Conservation (phyloP, 164 flowering plant species). For the Tetracentron sinense region DNA sequence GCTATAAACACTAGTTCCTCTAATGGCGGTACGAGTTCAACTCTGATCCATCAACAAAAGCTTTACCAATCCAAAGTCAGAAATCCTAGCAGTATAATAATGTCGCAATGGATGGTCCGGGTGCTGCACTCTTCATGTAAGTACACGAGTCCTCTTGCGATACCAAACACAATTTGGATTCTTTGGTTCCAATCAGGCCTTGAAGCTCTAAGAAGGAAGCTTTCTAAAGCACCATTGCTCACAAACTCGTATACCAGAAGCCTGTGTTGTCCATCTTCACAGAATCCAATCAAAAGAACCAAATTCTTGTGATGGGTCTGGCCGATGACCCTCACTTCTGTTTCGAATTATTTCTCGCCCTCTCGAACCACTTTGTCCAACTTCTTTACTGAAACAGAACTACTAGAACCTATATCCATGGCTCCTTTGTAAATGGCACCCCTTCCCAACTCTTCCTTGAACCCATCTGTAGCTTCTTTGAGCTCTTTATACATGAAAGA, state of each 20-base stretch:
- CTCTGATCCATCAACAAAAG: constrained; percentile 20
- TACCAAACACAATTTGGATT: constrained; percentile 26
- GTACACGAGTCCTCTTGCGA: constrained; percentile 35
- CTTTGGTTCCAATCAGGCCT: constrained; percentile 30
- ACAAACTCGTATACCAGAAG: constrained; percentile 42
- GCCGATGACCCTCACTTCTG: constrained; percentile 34
- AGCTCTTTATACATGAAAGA: constrained; percentile 28
- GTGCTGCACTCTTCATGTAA: constrained; percentile 41
- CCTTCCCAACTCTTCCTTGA: constrained; percentile 33
- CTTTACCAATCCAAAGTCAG: constrained; percentile 31
- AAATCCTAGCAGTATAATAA: constrained; percentile 16
- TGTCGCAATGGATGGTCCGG: constrained; percentile 32
- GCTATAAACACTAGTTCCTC: constrained; percentile 24
- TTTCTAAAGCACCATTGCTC: constrained; percentile 34
- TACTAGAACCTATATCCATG: background rate
- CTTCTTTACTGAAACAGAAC: constrained; percentile 27
- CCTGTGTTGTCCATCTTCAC: constrained; percentile 33
- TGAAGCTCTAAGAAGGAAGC: constrained; percentile 19
- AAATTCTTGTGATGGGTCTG: constrained; percentile 37
- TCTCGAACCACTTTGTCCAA: constrained; percentile 19
- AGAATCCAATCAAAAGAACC: constrained; percentile 33
- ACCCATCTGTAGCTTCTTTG: too few relatives aligned
- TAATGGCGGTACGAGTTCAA: constrained; percentile 15
- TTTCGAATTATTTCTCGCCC: constrained; percentile 28
- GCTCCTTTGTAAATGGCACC: constrained; percentile 37